Evolutionary conservation across 2,329 filamentous ascomycete species (phyloP), one percentile per base, ranked within the genome.

Genomic region (Exophiala calicioides): DNA sequence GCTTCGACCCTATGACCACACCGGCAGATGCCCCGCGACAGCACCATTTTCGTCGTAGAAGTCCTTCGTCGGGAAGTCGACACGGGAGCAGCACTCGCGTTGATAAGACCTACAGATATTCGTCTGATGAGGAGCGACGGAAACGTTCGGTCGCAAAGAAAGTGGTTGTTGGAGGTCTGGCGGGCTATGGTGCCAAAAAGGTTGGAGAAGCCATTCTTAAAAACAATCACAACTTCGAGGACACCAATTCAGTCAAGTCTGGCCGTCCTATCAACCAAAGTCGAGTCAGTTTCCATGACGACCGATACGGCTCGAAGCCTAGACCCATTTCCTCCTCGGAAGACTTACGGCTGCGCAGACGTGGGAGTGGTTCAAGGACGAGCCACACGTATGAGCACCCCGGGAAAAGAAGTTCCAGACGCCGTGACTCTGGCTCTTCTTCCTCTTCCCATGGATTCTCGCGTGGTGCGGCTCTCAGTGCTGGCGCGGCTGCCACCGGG

Each of bases 31-130:
- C 80, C 0, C 81, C 81, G 4, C 72, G 81, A 41, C 78, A 77
- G 54, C 81, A 85, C 58, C 68, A 81, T 56, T 80, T 80, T 59
- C 65, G 73, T 47, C 55, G 62, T 3, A 58, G 60, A 15, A 47
- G 48, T 13, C 34, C 31, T 8, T 50, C 62, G 52, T 42, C 50
- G 9, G 46, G 50, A 21, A 55, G 57, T 51, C 67, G 68, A 32
- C 63, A 68, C 44, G 69, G 66, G 26, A 66, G 61, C 44, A 64
- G 61, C 27, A 64, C 63, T 6, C 72, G 80, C 15, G 71, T 84
- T 5, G 77, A 80, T 58, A 85, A 85, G 60, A 67, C 75, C n/a
- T 77, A 69, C 44, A 75, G 81, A 33, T 82, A 84, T 53, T 74
- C 76, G 30, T 72, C 74, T 18, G 76, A 78, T 33, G 60, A 66